A percentile compares a stretch with the other conserved stretches of the same genome.
Evolutionary conservation across 345 rosid genomes (phyloP).

Genomic region (Psidium guajava): DNA sequence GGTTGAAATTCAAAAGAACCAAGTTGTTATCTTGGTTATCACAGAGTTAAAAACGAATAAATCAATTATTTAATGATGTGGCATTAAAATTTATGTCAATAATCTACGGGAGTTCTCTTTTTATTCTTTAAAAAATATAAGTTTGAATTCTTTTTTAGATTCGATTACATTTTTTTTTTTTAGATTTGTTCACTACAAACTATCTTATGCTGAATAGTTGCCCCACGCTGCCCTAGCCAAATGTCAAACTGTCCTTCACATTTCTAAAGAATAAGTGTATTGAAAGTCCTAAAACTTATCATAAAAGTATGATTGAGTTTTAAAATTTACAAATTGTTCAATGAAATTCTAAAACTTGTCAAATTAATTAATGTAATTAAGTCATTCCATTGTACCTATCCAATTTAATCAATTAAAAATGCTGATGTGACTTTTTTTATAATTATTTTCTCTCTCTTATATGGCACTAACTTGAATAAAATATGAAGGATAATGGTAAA

Average conservation of each 20-base stretch:
- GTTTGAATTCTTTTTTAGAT: neutral
- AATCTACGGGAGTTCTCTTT: neutral
- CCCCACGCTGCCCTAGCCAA: rapidly evolving
- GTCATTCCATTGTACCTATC: too few relatives aligned
- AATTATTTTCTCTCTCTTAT: too few relatives aligned
- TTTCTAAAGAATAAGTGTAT: too few relatives aligned
- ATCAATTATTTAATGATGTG: neutral
- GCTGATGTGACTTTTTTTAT: too few relatives aligned
- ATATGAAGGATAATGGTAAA: too few relatives aligned
- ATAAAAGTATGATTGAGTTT: too few relatives aligned
- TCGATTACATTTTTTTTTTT: neutral
- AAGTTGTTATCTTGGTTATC: neutral
- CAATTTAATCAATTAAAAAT: too few relatives aligned
- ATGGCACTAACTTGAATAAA: too few relatives aligned
- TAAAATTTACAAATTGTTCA: too few relatives aligned
- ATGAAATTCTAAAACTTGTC: too few relatives aligned
- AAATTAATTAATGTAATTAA: too few relatives aligned
- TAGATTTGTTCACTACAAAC: neutral
- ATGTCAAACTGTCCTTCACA: neutral
- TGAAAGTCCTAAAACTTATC: too few relatives aligned
- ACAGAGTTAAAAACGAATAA: neutral
- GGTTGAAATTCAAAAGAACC: neutral
- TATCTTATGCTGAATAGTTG: neutral
- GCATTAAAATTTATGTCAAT: neutral
- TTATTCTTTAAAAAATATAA: neutral